Percentiles rank a stretch among this genome's conserved stretches.
phyloP scores from a whole-genome alignment of 768 basidiomycete species.

The Tulasnella sp. region DNA sequence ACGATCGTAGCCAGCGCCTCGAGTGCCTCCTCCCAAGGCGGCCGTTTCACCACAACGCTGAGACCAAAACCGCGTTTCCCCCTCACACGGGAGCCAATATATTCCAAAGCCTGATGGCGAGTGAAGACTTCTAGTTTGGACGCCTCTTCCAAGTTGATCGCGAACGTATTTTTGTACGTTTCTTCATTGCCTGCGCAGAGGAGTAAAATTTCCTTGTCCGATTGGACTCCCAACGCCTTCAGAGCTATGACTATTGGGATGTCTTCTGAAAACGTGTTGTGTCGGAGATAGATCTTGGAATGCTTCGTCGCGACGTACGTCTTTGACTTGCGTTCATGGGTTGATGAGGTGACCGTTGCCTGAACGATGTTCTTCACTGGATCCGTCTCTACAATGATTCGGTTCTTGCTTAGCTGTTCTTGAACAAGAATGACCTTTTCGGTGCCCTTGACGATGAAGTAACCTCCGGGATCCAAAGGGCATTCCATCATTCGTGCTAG shows the following conservation, averaged over 20 bases:
- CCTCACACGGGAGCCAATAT: constrained; percentile 87
- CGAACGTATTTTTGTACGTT: constrained; percentile 72
- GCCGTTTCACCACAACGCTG: constrained; percentile 37
- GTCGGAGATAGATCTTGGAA: constrained; percentile 86
- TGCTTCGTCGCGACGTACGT: constrained; percentile 96
- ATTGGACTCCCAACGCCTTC: constrained; percentile 91
- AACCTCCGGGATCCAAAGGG: constrained; percentile 97
- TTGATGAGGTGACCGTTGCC: constrained; percentile 86
- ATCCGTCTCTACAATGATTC: constrained; percentile 97
- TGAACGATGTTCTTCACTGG: constrained; percentile 78
- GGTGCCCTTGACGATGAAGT: constrained; percentile 97
- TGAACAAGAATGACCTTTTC: constrained; percentile 99
- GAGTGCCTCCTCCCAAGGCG: constrained; percentile 86
- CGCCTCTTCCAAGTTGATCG: constrained; percentile 87
- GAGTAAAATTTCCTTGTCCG: constrained; percentile 94
- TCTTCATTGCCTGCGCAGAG: constrained; percentile 88
- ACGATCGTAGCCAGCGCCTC: constrained; percentile 97
- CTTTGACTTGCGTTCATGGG: constrained; percentile 68
- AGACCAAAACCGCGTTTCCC: constrained; percentile 65
- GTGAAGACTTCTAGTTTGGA: constrained; percentile 87
- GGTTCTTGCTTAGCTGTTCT: constrained; percentile 96
- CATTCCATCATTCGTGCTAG: constrained; percentile 95
- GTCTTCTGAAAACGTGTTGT: constrained; percentile 95
- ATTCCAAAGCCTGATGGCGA: constrained; percentile 85
- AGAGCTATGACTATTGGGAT: constrained; percentile 93